Conservation (phyloP, 805 yeast genomes). For the Phaffomyces thermotolerans region DNA sequence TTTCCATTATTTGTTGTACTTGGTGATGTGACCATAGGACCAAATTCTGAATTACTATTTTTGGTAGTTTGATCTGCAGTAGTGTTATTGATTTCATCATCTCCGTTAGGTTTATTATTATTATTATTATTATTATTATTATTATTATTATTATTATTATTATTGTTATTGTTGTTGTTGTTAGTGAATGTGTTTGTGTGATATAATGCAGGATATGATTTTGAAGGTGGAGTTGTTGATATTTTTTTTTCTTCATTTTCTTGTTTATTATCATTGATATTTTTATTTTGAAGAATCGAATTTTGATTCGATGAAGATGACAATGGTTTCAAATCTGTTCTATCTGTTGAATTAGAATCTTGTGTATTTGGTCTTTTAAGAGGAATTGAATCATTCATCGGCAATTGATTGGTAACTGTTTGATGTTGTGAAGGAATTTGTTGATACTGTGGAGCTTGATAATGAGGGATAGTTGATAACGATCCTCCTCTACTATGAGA, state of each 20-base stretch:
- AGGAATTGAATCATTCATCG: slow-evolving; percentile 2
- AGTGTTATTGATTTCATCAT: slow-evolving; percentile 3
- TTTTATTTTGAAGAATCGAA: neutral
- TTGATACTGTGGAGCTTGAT: neutral
- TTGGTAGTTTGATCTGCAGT: slow-evolving; percentile 4
- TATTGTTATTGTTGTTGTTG: slow-evolving; percentile 7
- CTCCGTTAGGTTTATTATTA: slow-evolving; percentile 1
- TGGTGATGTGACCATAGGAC: slow-evolving; percentile 25
- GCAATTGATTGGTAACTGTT: neutral
- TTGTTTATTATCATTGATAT: slow-evolving; percentile 6
- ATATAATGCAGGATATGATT: slow-evolving; percentile 7
- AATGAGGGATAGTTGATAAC: neutral
- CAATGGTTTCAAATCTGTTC: slow-evolving; percentile 15
- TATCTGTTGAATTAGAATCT: slow-evolving; percentile 15
- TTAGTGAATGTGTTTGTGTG: slow-evolving; percentile 4
- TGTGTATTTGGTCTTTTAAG: slow-evolving; percentile 12
- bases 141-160: slow-evolving; percentile 7
- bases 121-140: slow-evolving; percentile 7
- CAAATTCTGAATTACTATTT: slow-evolving; percentile 12
- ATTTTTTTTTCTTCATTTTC: slow-evolving; percentile 7
- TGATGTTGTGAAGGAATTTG: slow-evolving; percentile 1
- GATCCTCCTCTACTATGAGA: neutral
- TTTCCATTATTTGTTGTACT: slow-evolving; percentile 28
- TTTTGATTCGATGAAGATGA: slow-evolving; percentile 3
- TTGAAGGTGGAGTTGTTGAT: slow-evolving; percentile 7